Base-by-base conservation (phyloP, 768 basidiomycete species). In the Pleurotus tuoliensis region DNA sequence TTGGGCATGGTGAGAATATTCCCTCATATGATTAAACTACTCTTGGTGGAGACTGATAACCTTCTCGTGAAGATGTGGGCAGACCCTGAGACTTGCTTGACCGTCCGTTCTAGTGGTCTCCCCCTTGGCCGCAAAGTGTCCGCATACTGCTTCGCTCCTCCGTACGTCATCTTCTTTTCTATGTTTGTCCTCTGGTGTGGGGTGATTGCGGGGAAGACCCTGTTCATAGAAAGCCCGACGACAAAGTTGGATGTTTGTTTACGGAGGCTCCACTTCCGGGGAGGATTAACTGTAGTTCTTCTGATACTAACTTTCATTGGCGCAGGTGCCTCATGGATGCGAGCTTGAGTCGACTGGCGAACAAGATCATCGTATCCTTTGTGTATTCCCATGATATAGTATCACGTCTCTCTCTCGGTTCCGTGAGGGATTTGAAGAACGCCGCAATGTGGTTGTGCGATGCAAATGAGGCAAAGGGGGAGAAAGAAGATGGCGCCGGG, bases 381-480 rank as follows among this genome's bases (percentile, higher is more conserved):
- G 84, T 91, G 0, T 87, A 92, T 69, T 91, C 90, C 7, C 85
- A 90, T 66, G 91, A 94, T 60, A 77, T 91, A 58, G 87, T 94
- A 20, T 82, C 89, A 2, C 79, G 92, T 25, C 74, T 94, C 2
- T 91, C 89, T 1, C 73, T 93, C 2, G 90, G 90, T 7, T 82
- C 88, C 38, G 81, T 92, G 18, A 81, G 86, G 12, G 90, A 94
- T 66, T 76, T 93, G 16, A 82, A 80, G 44, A 83, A 88, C 46
- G 88, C 86, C 1, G 84, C 87, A 2, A 73, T 83, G 61, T 92
- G 89, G 89, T 71, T 94, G n/a, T 90, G 88, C 62, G 84, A 90
- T 50, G 88, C 84, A 2, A 81, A 87, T 44, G 71, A 72, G 57
- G 69, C 43, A 54, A 67, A 73, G 24, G 69, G 68, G 20, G 71